Evolutionary conservation across 305 asterid species (phyloP).

Genomic region (Nicotiana rustica): DNA sequence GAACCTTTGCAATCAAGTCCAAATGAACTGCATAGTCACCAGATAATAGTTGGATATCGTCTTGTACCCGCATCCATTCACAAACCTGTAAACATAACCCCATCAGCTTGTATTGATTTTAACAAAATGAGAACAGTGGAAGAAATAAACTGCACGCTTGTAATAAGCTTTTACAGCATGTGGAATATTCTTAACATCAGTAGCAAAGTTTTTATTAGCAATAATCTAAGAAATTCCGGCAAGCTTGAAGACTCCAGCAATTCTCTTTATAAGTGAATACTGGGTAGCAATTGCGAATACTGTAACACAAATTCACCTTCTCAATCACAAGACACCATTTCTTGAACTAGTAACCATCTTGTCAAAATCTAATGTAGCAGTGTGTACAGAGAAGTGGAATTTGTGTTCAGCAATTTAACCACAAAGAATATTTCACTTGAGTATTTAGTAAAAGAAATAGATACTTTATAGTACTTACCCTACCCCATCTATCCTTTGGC

Average conservation of each 20-base stretch:
- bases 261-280: not conserved
- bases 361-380: not conserved
- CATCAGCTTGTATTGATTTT: not conserved
- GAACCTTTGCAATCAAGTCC: conserved; percentile 84
- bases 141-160: not conserved
- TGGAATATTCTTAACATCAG: not conserved
- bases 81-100: conserved; percentile 58
- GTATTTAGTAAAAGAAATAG: not conserved
- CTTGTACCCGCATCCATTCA: conserved; percentile 87
- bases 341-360: not conserved
- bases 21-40: conserved; percentile 94
- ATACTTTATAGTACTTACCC: not conserved
- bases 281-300: not conserved
- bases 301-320: not conserved
- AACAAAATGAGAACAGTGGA: not conserved
- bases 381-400: not conserved
- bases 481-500: not conserved
- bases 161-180: not conserved
- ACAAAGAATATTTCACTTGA: not conserved
- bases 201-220: not conserved
- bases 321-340: not conserved
- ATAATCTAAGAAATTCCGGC: not conserved
- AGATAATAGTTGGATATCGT: conserved; percentile 70
- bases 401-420: not conserved
- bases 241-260: not conserved